Base-by-base conservation (phyloP, 768 basidiomycete genomes). In the Boletus rufocinnamomeus region DNA sequence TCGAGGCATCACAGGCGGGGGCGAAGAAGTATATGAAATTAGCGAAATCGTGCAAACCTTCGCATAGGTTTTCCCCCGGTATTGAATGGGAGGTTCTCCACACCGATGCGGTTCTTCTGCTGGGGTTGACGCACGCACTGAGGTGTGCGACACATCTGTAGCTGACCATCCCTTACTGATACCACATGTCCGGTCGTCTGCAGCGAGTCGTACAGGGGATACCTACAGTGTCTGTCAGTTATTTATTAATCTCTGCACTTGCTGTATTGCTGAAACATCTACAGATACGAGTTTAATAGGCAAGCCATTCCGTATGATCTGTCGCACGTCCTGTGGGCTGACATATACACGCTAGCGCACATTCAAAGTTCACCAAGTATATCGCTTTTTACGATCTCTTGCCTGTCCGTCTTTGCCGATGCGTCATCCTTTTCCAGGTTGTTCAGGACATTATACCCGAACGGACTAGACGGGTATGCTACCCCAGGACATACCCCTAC, bases 161-260 rank as follows among this genome's bases (percentile, higher is more conserved):
- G 40, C 32, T 37, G 52, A 30, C 57, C 3, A 47, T 56, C 25
- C 21, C n/a, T 54, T 5, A 1, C 45, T 69, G 52, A 63, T 27
- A n/a, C 56, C 40, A 27, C 21, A 1, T 34, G 32, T 41, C 13
- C 9, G 9, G 14, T 48, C n/a, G 21, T 37, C 38, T 48, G 27
- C 52, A 89, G 87, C 56, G 89, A 91, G 72, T 84, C 85, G 2
- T 90, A 90, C 69, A 84, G 82, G 77, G 90, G 89, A 35, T 91
- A 91, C 68, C 64, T 91, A 9, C 88, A 90, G 63, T 91, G 88
- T 76, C 77, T 91, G 84, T 90, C 71, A 71, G 80, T 79, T 0
- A 10, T 61, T 14, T 16, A 37, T 10, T 41, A 32, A 41, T 44
- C 34, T 48, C 4, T 19, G 10, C 21, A 30, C 28, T 28, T 25